Base-by-base conservation (phyloP, 192 early-diverging fungal species). In the Podila verticillata region DNA sequence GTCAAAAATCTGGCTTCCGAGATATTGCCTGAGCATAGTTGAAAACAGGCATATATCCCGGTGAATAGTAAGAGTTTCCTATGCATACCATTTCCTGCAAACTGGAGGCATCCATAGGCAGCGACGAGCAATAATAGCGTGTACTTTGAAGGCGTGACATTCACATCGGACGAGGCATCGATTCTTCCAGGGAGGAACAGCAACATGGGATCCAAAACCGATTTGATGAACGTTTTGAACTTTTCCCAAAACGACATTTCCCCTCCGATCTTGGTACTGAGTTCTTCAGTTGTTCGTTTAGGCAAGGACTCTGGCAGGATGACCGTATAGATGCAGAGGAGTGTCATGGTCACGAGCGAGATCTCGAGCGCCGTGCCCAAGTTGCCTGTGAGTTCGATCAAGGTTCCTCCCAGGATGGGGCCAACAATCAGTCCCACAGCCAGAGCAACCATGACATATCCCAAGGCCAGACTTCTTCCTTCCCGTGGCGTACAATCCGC, bases 171-270 rank as follows among this genome's bases (percentile, higher is more conserved):
- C 1, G 69, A 57, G 3, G 64, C 4, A 3, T 79, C 75, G 7
- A 79, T 69, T 15, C 61, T 49, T 54, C 75, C 75, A 5, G 75
- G 75, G 7, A 79, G 39, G 26, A 79, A 72, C 59, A 79, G n/a
- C 34, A 79, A 28, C 20, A 79, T 5, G 17, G 75, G 75, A 20
- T 79, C 69, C 48, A 79, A 19, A 7, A 59, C 32, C 0, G 63
- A 49, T 9, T 22, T 20, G 5, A 79, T 20, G 7, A 47, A 19
- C 9, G 47, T 66, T 49, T 72, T 79, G 24, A 67, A 31, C 20
- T 19, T 61, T 1, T 28, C 8, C 60, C 65, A 36, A n/a, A 68
- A 31, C 12, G 73, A 65, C 0, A 19, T 26, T 0, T 65, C 31
- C 57, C 32, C 29, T 10, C 12, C 61, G 51, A 63, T 63, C 29